Base-by-base conservation (phyloP, 1,139 yeast species). In the Saccharomyces pastorianus region DNA sequence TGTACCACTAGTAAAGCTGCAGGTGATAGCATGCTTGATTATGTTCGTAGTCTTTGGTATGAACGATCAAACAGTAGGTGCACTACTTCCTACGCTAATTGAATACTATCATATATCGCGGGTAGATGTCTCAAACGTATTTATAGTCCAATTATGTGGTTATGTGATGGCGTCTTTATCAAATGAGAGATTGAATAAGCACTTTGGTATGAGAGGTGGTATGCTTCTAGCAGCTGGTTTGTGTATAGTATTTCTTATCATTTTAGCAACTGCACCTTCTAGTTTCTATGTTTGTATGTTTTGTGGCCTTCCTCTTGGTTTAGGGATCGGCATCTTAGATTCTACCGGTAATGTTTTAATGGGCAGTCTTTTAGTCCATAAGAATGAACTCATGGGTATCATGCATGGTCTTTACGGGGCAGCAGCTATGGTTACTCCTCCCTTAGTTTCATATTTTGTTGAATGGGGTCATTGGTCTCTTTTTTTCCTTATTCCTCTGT, bases 401-500 rank as follows among this genome's bases (percentile, higher is more conserved):
- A 66, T 84, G 59, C 93, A 85, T 70, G 86, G 88, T 0, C 76
- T 78, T 58, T 85, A 83, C 64, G 91, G 91, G 0, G 67, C 83
- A 6, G 89, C 90, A 0, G 81, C 88, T 51, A 79, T 84, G 74
- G 71, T 82, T 0, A 77, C 88, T 1, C 90, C 93, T 0, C 78
- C 83, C 4, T 58, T 81, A 27, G 77, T 81, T n/a, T 76, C 84
- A 0, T 63, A 69, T 52, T 64, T 73, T 48, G 73, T 80, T 47
- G 61, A 76, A 28, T 60, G 59, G 55, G 63, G 63, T 8, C 61
- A 62, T 29, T 69, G 72, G 72, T 57, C 67, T n/a, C 46, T 55
- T 8, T 66, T 66, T 54, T 69, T 66, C 48, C 53, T 56, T 20
- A 51, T 69, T 8, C 72, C 71, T 13, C 52, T 62, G 14, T 31